Evolutionary conservation across 345 rosid genomes (phyloP).

Genomic region (Cardamine resedifolia): DNA sequence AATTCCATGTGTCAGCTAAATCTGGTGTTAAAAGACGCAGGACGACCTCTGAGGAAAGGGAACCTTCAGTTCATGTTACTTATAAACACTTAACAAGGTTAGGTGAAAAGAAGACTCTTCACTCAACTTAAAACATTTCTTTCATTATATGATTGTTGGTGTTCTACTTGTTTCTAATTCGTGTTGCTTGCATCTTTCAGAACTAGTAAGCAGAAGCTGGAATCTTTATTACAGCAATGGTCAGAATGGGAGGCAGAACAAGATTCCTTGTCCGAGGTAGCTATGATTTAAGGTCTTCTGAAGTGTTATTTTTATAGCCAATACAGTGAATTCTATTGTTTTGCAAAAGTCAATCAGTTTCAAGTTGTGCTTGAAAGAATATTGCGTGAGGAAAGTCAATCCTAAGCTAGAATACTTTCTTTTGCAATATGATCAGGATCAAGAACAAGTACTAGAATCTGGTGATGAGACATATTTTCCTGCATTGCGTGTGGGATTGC

Average conservation of each 20-base stretch:
- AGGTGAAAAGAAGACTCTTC: slow-evolving; percentile 15
- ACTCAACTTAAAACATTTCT: background rate
- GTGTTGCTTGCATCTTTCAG: slow-evolving; percentile 42
- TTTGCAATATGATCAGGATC: slow-evolving; percentile 52
- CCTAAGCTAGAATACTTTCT: background rate
- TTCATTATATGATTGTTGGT: background rate
- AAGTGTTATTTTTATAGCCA: background rate
- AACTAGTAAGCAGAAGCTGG: slow-evolving; percentile 83
- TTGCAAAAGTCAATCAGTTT: background rate
- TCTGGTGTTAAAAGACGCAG: slow-evolving; percentile 75
- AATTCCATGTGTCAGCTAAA: slow-evolving; percentile 52
- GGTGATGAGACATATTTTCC: slow-evolving; percentile 91
- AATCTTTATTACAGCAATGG: slow-evolving; percentile 82
- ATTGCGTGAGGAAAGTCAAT: no score
- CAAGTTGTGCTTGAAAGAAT: background rate
- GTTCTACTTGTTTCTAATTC: slow-evolving; percentile 1
- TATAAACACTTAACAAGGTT: slow-evolving; percentile 82
- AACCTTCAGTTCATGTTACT: slow-evolving; percentile 72
- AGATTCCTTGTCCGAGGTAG: slow-evolving; percentile 49
- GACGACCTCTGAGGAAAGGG: slow-evolving; percentile 47
- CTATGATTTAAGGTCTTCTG: slow-evolving; percentile 4
- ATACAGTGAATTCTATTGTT: background rate
- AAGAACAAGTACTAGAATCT: slow-evolving; percentile 57
- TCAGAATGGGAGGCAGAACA: slow-evolving; percentile 86
- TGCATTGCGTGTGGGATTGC: slow-evolving; percentile 65